phyloP scores from a whole-genome alignment of 352 stramenopile genomes.

The Phytophthora boehmeriae region DNA sequence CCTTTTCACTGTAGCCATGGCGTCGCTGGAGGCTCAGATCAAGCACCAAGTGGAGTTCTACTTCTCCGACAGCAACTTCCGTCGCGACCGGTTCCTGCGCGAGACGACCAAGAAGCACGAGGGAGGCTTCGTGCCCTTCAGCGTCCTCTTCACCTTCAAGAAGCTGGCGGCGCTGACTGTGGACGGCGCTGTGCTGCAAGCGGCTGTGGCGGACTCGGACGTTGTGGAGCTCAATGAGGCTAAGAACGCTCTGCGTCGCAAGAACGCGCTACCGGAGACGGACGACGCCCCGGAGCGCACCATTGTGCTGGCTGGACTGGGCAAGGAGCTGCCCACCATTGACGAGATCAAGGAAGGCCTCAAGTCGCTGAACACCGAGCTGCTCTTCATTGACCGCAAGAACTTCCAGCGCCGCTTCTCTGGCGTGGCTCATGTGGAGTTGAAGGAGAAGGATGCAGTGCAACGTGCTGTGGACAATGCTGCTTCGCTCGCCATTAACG shows the following conservation, averaged over 20 bases:
- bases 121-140: constrained; percentile 86
- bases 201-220: constrained; percentile 74
- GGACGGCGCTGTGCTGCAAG: constrained; percentile 68
- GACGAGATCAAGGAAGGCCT: constrained; percentile 83
- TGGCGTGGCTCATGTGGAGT: constrained; percentile 77
- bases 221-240: constrained; percentile 82
- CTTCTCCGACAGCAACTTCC: constrained; percentile 93
- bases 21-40: constrained; percentile 71
- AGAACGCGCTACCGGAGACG: constrained; percentile 62
- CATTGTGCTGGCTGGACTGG: constrained; percentile 75
- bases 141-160: constrained; percentile 92
- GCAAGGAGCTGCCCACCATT: constrained; percentile 63
- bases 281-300: constrained; percentile 72
- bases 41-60: constrained; percentile 94
- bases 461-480: constrained; percentile 55
- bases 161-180: constrained; percentile 88
- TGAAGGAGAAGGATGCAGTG: constrained; percentile 62
- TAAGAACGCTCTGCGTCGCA: constrained; percentile 79
- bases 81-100: constrained; percentile 89
- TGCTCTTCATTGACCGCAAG: constrained; percentile 79
- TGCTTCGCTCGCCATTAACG: constrained; percentile 65
- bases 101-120: constrained; percentile 85
- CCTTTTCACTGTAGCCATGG: constrained; percentile 35
- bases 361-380: constrained; percentile 55
- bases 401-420: constrained; percentile 73